Percentiles rank a stretch among this genome's conserved stretches.
These are phyloP conservation scores for Camellia granthamiana DNA, from an alignment of 148 eudicot genomes.

Conservation along the genomic window DNA sequence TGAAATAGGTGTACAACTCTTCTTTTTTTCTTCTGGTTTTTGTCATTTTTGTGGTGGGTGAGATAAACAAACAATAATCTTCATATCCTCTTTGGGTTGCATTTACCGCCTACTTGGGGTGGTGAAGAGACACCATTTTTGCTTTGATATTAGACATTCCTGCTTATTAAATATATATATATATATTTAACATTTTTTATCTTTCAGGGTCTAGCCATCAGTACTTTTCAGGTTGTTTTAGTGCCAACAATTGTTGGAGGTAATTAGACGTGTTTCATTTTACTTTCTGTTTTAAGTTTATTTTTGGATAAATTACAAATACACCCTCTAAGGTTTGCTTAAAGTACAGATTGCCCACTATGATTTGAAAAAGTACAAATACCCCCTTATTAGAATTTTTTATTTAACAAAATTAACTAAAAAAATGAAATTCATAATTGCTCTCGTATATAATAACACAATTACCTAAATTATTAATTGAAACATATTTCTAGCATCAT, in stretches of 20 bases:
- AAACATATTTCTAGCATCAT: too few species aligned
- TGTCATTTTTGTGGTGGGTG: not conserved
- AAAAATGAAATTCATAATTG: too few species aligned
- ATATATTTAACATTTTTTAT: not conserved
- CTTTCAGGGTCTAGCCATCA: slow-evolving; percentile 88
- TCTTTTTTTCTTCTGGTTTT: not conserved
- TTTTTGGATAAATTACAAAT: not conserved
- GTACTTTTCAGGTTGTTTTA: slow-evolving; percentile 97
- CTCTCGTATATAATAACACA: too few species aligned
- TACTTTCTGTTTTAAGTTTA: slow-evolving; percentile 5
- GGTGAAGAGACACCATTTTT: not conserved
- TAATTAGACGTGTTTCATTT: slow-evolving; percentile 33
- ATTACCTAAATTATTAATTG: too few species aligned
- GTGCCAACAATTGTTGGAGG: slow-evolving; percentile 93
- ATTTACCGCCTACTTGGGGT: not conserved
- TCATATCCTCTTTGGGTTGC: not conserved
- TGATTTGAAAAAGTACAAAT: too few species aligned
- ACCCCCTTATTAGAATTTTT: too few species aligned
- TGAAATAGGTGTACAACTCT: not conserved
- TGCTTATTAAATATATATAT: not conserved
- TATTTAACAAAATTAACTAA: too few species aligned
- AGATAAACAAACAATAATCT: not conserved
- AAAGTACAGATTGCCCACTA: too few species aligned
- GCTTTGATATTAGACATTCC: not conserved
- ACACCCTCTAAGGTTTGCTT: too few species aligned